Percentiles rank a stretch among this genome's conserved stretches.
Conservation (phyloP, 2,329 filamentous ascomycete species). For the Hymenoscyphus repandus region DNA sequence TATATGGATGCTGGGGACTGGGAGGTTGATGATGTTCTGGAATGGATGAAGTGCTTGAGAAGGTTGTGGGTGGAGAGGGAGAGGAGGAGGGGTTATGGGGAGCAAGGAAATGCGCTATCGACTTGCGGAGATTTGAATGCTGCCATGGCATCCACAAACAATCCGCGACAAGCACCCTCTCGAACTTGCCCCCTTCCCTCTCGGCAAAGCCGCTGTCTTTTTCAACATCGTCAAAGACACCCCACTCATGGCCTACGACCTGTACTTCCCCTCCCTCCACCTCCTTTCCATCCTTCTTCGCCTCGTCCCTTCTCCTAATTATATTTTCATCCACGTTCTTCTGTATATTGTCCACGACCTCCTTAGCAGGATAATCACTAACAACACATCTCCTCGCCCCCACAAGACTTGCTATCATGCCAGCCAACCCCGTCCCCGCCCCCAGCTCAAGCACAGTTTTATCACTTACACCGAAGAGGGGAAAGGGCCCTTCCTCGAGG, state of each 20-base stretch:
- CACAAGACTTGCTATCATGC: slow-evolving; percentile 43
- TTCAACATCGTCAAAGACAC: slow-evolving; percentile 36
- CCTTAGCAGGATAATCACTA: slow-evolving; percentile 62
- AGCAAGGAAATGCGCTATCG: slow-evolving; percentile 57
- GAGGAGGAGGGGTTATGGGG: not conserved
- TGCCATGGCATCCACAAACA: slow-evolving; percentile 73
- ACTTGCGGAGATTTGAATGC: slow-evolving; percentile 59
- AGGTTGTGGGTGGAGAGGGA: not conserved
- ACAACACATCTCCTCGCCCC: slow-evolving; percentile 49
- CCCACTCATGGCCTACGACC: slow-evolving; percentile 62
- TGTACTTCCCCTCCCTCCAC: slow-evolving; percentile 33
- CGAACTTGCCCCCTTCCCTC: slow-evolving; percentile 41
- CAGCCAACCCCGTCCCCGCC: slow-evolving; percentile 55
- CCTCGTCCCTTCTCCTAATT: slow-evolving; percentile 48
- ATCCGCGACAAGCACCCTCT: slow-evolving; percentile 63
- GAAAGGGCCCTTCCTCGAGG: slow-evolving; percentile 38
- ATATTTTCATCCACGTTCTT: slow-evolving; percentile 54
- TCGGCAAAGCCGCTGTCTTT: not conserved
- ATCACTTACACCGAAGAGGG: slow-evolving; percentile 14
- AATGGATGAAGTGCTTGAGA: not conserved
- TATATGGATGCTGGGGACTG: not conserved
- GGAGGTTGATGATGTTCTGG: not conserved
- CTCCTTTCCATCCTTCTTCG: slow-evolving; percentile 1
- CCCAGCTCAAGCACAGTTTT: slow-evolving; percentile 56
- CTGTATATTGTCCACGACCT: slow-evolving; percentile 53